A percentile compares a stretch with the other conserved stretches of the same genome.
These are phyloP conservation scores for Pleurostoma richardsiae DNA, from an alignment of 2,329 filamentous ascomycete species.

Conservation along the genomic window DNA sequence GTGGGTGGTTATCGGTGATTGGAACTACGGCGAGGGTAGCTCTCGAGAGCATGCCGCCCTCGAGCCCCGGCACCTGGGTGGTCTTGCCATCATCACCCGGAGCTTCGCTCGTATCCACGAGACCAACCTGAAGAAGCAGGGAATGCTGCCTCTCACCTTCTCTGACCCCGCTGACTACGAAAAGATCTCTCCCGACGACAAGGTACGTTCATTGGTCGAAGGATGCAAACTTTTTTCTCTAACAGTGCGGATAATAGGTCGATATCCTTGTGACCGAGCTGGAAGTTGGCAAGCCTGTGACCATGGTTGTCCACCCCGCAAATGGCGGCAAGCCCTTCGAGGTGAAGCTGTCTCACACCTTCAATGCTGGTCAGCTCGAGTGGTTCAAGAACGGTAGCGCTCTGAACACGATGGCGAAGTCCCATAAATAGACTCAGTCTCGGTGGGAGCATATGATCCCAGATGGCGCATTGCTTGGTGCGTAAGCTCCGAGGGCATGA, in stretches of 20 bases:
- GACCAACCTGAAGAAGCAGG: conserved; percentile 99
- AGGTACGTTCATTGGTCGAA: conserved; percentile 37
- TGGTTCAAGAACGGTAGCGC: conserved; percentile 99
- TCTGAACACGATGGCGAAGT: conserved; percentile 97
- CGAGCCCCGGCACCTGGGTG: conserved; percentile 94
- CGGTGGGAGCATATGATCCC: no score
- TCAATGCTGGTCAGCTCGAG: conserved; percentile 96
- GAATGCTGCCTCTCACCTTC: conserved; percentile 98
- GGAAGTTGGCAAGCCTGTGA: conserved; percentile 87
- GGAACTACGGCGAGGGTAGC: conserved; percentile 98
- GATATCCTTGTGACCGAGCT: conserved; percentile 87
- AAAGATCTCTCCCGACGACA: conserved; percentile 90
- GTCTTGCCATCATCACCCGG: conserved; percentile 92
- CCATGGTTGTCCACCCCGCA: conserved; percentile 78
- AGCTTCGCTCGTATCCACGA: conserved; percentile 99
- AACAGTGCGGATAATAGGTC: conserved; percentile 36
- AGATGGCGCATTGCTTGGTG: no score
- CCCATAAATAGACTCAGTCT: conserved; percentile 20
- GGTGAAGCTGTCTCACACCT: conserved; percentile 84
- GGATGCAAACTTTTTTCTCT: conserved; percentile 14
- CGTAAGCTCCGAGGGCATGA: no score
- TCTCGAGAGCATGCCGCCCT: conserved; percentile 98
- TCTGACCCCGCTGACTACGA: conserved; percentile 94
- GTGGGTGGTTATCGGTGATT: conserved; percentile 98
- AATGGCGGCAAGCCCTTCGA: conserved; percentile 79